A percentile compares a stretch with the other conserved stretches of the same genome.
Conservation (phyloP, 768 basidiomycete genomes). For the Suillus sp. region DNA sequence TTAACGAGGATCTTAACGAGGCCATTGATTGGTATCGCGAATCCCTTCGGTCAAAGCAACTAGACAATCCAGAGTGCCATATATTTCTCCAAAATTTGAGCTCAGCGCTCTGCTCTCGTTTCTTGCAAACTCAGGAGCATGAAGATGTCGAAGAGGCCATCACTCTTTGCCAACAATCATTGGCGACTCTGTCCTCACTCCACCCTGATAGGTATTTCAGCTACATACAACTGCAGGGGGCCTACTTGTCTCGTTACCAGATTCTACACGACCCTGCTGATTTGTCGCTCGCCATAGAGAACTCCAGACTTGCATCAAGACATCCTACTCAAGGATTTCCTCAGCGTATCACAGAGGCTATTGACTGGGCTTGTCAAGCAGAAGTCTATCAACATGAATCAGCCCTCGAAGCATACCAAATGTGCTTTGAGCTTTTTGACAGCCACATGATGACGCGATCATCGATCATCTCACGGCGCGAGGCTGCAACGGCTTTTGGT, state of each 20-base stretch:
- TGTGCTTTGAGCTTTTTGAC: background rate
- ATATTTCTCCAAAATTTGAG: background rate
- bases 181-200: background rate
- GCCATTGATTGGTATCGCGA: slow-evolving; percentile 9
- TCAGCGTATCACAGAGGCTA: background rate
- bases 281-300: background rate
- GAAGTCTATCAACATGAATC: no score
- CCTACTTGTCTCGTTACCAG: background rate
- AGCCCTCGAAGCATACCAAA: no score
- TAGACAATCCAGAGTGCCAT: background rate
- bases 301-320: background rate
- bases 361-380: no score
- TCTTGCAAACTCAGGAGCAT: background rate
- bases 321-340: background rate
- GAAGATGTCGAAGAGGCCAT: slow-evolving; percentile 12
- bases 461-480: slow-evolving; percentile 12
- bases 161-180: slow-evolving; percentile 6
- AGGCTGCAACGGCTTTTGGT: slow-evolving; percentile 17
- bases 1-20: slow-evolving; percentile 20
- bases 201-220: slow-evolving; percentile 10
- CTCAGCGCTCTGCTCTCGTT: slow-evolving; percentile 14
- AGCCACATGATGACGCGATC: background rate
- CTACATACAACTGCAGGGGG: background rate
- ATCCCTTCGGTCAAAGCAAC: background rate
- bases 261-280: background rate